phyloP scores from a whole-genome alignment of 1,139 yeast genomes.

The Debaryomyces subglobosus region DNA sequence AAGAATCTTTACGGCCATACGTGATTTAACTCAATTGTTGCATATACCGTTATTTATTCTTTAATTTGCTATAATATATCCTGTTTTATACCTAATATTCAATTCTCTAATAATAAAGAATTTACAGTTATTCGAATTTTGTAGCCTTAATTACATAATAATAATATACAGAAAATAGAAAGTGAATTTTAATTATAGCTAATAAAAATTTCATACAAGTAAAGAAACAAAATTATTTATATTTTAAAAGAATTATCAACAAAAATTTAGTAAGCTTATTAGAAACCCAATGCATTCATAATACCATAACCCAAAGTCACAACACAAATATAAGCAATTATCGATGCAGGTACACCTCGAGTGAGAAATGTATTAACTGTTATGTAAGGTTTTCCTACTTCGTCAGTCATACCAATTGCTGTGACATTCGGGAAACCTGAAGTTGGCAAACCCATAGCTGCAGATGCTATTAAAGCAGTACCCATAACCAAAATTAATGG shows the following conservation, averaged over 20 bases:
- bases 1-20: conserved; percentile 36
- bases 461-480: conserved; percentile 81
- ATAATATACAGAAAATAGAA: neutral
- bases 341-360: conserved; percentile 85
- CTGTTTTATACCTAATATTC: conserved; percentile 4
- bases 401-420: conserved; percentile 90
- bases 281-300: conserved; percentile 60
- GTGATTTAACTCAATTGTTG: neutral
- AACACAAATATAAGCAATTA: conserved; percentile 68
- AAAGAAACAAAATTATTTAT: neutral
- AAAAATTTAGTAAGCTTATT: conserved; percentile 11
- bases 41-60: neutral
- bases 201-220: neutral
- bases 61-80: neutral
- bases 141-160: neutral
- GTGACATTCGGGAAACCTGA: conserved; percentile 97
- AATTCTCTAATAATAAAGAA: neutral
- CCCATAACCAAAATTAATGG: conserved; percentile 79
- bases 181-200: neutral
- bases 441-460: conserved; percentile 96
- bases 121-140: neutral
- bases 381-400: conserved; percentile 82
- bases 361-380: conserved; percentile 82
- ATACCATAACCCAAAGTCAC: conserved; percentile 80
- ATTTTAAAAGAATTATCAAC: neutral